phyloP scores from a whole-genome alignment of 2,329 filamentous ascomycete genomes.

The Penicillium freii region DNA sequence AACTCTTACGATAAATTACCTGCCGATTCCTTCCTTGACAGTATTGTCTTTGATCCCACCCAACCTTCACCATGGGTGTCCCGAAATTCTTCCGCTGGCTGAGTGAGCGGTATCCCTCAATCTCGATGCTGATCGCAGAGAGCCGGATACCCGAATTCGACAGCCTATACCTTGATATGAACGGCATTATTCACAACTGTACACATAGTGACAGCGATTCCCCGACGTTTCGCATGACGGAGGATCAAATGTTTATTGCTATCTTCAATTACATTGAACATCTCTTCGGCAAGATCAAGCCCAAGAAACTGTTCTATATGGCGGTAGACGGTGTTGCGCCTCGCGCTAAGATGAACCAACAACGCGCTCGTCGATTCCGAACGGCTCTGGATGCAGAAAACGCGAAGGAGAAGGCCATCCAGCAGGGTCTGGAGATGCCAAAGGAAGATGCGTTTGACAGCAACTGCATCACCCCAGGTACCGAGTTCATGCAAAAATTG shows the following conservation, averaged over 20 bases:
- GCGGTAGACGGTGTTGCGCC: slow-evolving; percentile 97
- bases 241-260: slow-evolving; percentile 99
- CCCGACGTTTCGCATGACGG: slow-evolving; percentile 85
- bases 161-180: slow-evolving; percentile 87
- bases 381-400: slow-evolving; percentile 88
- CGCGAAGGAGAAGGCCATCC: slow-evolving; percentile 87
- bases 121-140: slow-evolving; percentile 97
- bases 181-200: slow-evolving; percentile 99
- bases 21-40: background rate
- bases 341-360: slow-evolving; percentile 99
- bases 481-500: slow-evolving; percentile 96
- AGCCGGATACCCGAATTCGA: slow-evolving; percentile 99
- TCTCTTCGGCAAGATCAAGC: slow-evolving; percentile 97
- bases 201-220: slow-evolving; percentile 96
- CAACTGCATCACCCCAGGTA: slow-evolving; percentile 96
- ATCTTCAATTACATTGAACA: slow-evolving; percentile 99
- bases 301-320: slow-evolving; percentile 99
- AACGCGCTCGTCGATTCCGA: slow-evolving; percentile 89
- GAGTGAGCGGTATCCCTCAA: slow-evolving; percentile 96
- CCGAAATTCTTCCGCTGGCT: slow-evolving; percentile 97
- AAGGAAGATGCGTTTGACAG: slow-evolving; percentile 96
- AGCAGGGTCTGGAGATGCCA: slow-evolving; percentile 85
- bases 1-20: slow-evolving; percentile 4
- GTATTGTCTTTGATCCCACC: background rate
- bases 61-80: slow-evolving; percentile 59